A percentile compares a stretch with the other conserved stretches of the same genome.
These are phyloP conservation scores for Antrodiella citrinella DNA, from an alignment of 768 basidiomycete species.

Conservation along the genomic window DNA sequence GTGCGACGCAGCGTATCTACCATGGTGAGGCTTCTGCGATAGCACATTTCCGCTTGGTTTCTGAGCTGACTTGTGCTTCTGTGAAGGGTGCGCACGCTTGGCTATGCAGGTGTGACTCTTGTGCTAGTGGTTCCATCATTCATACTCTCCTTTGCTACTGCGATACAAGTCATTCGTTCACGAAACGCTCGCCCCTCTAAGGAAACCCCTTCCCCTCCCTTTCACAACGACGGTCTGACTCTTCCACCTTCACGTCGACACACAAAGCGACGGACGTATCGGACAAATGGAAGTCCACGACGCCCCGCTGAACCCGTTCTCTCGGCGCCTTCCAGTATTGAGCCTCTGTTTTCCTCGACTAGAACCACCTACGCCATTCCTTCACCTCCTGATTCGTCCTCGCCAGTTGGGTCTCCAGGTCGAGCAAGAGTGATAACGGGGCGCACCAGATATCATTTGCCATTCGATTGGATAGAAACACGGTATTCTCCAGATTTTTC, in stretches of 20 bases:
- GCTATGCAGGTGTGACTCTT: conserved; percentile 52
- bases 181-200: conserved; percentile 18
- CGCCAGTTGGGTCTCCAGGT: not conserved
- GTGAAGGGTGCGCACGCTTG: conserved; percentile 53
- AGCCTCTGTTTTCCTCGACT: not conserved
- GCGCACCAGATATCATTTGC: not conserved
- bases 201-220: conserved; percentile 2
- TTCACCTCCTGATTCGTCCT: not conserved
- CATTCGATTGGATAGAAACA: not conserved
- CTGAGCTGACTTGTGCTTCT: not conserved
- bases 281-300: not conserved
- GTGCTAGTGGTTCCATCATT: conserved; percentile 44
- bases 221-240: conserved; percentile 29
- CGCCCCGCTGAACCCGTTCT: not conserved
- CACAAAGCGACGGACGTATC: not conserved
- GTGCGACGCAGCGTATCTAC: conserved; percentile 51
- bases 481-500: not conserved
- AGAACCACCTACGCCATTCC: not conserved
- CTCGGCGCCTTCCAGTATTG: not conserved
- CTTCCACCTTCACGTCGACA: conserved; percentile 17
- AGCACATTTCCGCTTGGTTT: not conserved
- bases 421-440: not conserved
- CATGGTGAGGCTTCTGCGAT: conserved; percentile 54
- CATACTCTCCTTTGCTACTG: conserved; percentile 37
- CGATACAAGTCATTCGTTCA: conserved; percentile 18